Evolutionary conservation across 768 basidiomycete genomes (phyloP).

Genomic region (Stropharia rugosoannulata): DNA sequence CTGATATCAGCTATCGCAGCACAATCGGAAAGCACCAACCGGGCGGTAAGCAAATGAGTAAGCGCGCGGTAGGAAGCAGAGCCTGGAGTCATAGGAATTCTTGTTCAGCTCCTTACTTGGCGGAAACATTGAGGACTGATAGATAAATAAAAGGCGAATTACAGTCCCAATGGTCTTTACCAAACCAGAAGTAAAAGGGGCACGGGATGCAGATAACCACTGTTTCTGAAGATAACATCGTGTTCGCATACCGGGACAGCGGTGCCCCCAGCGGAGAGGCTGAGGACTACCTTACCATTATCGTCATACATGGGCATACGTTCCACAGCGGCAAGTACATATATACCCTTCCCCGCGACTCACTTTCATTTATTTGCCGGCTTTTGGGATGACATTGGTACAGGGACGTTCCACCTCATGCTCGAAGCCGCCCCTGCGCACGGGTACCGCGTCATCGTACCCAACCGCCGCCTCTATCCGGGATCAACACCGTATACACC

Average conservation of each 20-base stretch:
- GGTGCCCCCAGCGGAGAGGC: not conserved
- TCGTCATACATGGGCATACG: not conserved
- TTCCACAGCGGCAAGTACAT: not conserved
- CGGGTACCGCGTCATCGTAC: not conserved
- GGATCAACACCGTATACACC: not conserved
- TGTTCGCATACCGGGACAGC: not conserved
- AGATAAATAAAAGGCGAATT: too few species aligned
- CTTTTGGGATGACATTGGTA: too few species aligned
- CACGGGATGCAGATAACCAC: not conserved
- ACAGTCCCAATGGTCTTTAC: too few species aligned
- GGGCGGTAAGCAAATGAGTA: too few species aligned
- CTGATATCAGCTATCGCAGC: too few species aligned
- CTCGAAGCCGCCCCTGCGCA: not conserved
- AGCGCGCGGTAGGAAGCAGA: too few species aligned
- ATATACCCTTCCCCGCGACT: not conserved
- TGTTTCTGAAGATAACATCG: not conserved
- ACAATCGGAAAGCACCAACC: too few species aligned
- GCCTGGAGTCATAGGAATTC: too few species aligned
- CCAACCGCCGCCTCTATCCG: not conserved
- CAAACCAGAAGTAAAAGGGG: too few species aligned
- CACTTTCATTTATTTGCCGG: not conserved
- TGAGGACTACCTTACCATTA: not conserved
- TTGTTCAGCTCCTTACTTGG: too few species aligned
- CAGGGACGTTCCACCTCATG: not conserved
- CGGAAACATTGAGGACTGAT: too few species aligned